phyloP scores from a whole-genome alignment of 2,329 filamentous ascomycete species.

The Phaeosphaeria sp. region DNA sequence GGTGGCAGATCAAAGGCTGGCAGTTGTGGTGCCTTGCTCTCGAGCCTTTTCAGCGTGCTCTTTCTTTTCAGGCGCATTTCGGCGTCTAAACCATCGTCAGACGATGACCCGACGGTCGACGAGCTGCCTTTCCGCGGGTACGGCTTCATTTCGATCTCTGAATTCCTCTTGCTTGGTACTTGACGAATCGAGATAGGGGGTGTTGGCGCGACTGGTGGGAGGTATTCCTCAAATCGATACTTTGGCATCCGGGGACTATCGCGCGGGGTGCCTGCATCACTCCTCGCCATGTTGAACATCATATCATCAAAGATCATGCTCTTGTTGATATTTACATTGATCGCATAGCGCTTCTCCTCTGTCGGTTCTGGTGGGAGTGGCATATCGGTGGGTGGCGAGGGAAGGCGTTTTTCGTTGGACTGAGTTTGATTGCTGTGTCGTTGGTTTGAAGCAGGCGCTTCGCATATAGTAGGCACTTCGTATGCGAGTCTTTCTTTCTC shows the following conservation, averaged over 20 bases:
- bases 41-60: slow-evolving; percentile 17
- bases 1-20: slow-evolving; percentile 24
- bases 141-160: slow-evolving; percentile 27
- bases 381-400: slow-evolving; percentile 16
- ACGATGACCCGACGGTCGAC: slow-evolving; percentile 7
- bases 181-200: slow-evolving; percentile 13
- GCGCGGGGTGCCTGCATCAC: slow-evolving; percentile 7
- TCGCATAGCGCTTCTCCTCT: slow-evolving; percentile 25
- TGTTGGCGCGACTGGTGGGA: slow-evolving; percentile 18
- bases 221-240: slow-evolving; percentile 33
- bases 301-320: slow-evolving; percentile 37
- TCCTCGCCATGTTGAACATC: slow-evolving; percentile 22
- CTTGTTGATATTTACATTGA: slow-evolving; percentile 38
- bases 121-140: slow-evolving; percentile 15
- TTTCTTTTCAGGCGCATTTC: slow-evolving; percentile 5
- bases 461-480: slow-evolving; percentile 1
- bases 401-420: slow-evolving; percentile 16
- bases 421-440: background rate
- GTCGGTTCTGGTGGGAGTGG: slow-evolving; percentile 24
- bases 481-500: slow-evolving; percentile 10
- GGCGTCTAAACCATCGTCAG: slow-evolving; percentile 8
- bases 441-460: no score
- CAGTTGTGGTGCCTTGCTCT: slow-evolving; percentile 20
- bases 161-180: slow-evolving; percentile 13
- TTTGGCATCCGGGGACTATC: slow-evolving; percentile 21